phyloP scores from a whole-genome alignment of 208 protist species.

The Trichomonas vaginalis region DNA sequence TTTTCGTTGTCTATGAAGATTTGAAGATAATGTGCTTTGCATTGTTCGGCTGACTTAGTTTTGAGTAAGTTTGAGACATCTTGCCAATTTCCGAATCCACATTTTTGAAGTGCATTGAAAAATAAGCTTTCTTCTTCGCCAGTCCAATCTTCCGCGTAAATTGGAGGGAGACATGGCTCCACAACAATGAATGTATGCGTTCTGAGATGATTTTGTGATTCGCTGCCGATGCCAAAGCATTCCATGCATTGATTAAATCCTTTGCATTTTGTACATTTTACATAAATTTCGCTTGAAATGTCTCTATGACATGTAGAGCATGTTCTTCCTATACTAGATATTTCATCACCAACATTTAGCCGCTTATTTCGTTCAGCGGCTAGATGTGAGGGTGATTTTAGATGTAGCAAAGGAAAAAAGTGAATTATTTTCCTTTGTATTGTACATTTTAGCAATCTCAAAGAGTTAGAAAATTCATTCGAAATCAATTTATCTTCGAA shows the following conservation, averaged over 20 bases:
- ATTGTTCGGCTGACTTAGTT: background rate
- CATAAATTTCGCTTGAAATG: background rate
- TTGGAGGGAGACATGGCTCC: background rate
- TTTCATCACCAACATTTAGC: background rate
- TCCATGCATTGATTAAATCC: background rate
- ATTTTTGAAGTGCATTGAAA: background rate
- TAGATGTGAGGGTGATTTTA: background rate
- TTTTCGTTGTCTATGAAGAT: background rate
- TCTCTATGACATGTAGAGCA: background rate
- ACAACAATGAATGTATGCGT: background rate
- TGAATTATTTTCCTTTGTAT: no score
- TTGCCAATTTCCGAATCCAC: background rate
- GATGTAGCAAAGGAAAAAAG: background rate
- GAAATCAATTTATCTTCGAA: no score
- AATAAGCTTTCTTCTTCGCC: background rate
- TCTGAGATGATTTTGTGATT: background rate
- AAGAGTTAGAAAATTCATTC: no score
- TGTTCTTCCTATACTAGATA: background rate
- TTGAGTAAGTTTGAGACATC: background rate
- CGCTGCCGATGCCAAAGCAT: background rate
- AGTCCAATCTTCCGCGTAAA: background rate
- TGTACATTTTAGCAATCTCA: no score
- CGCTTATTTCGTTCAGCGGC: background rate
- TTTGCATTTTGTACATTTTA: background rate
- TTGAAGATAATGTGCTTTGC: background rate